phyloP scores from a whole-genome alignment of 139 green algal species.

The Chlorella sp. region DNA sequence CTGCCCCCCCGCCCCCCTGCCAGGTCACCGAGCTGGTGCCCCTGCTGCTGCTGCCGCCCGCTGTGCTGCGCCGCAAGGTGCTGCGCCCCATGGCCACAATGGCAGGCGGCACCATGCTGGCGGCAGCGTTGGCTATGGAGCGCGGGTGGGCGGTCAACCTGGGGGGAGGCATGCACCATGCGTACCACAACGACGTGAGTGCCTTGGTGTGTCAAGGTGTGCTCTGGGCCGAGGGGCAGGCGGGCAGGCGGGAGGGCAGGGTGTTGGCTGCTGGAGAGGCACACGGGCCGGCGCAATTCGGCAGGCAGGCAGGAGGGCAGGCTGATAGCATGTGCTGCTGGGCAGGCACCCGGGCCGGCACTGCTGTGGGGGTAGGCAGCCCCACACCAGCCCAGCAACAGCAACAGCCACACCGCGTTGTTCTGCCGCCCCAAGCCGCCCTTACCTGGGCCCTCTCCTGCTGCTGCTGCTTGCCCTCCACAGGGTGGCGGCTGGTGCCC shows the following conservation, averaged over 20 bases:
- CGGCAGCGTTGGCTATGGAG: constrained; percentile 70
- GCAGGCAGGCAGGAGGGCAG: no score
- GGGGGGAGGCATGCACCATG: constrained; percentile 87
- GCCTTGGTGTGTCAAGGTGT: not conserved
- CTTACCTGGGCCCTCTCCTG: not conserved
- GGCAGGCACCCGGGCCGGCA: no score
- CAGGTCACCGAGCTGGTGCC: constrained; percentile 76
- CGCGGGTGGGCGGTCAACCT: constrained; percentile 85
- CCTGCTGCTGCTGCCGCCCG: constrained; percentile 68
- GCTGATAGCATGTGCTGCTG: no score
- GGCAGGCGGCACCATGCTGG: constrained; percentile 68
- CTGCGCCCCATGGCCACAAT: constrained; percentile 63
- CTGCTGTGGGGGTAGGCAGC: no score
- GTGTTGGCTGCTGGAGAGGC: no score
- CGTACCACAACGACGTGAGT: constrained; percentile 40
- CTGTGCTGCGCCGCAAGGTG: constrained; percentile 60
- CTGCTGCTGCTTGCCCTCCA: not conserved
- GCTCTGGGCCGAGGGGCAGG: not conserved
- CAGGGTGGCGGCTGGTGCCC: constrained; percentile 58
- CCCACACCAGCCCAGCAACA: no score
- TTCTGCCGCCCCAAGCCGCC: no score
- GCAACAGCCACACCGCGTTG: no score
- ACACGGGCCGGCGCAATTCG: no score
- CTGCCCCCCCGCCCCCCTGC: not conserved
- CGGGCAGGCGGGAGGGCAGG: no score